These are phyloP conservation scores for Mortierella sp. DNA, from an alignment of 371 early-diverging fungal genomes.

Conservation along the genomic window DNA sequence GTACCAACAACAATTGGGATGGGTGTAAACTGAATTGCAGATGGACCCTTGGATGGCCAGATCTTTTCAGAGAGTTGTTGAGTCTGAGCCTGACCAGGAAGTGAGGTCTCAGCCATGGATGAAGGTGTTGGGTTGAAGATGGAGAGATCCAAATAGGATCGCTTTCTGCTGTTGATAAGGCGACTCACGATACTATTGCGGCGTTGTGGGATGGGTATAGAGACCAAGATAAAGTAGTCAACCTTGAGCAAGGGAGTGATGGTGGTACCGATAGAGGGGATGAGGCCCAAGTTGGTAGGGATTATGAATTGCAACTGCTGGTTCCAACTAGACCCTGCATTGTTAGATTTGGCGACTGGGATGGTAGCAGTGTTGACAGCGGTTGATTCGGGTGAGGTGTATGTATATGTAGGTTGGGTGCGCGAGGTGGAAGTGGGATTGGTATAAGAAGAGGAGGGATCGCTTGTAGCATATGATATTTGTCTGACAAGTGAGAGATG, in stretches of 20 bases:
- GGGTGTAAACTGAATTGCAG: conserved; percentile 19
- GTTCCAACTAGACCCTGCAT: conserved; percentile 29
- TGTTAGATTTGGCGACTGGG: conserved; percentile 30
- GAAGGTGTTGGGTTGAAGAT: conserved; percentile 3
- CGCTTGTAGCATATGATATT: conserved; percentile 18
- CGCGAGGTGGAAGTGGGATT: not conserved
- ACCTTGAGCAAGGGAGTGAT: conserved; percentile 34
- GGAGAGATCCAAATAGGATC: conserved; percentile 6
- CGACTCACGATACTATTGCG: conserved; percentile 23
- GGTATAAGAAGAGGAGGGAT: not conserved
- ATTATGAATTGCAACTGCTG: conserved; percentile 42
- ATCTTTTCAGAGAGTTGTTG: not conserved
- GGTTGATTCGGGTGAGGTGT: conserved; percentile 13
- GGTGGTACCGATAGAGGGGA: conserved; percentile 27
- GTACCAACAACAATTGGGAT: conserved; percentile 39
- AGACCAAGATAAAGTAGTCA: conserved; percentile 33
- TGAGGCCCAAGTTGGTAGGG: conserved; percentile 12
- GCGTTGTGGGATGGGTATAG: conserved; percentile 28
- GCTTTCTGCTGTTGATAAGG: conserved; percentile 3
- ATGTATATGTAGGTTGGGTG: conserved; percentile 3
- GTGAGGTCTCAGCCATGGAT: not conserved
- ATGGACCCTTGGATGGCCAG: not conserved
- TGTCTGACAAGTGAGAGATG: conserved; percentile 35
- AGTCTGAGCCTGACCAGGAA: not conserved
- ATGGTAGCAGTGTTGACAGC: conserved; percentile 32